Percentiles rank a stretch among this genome's conserved stretches.
These are phyloP conservation scores for Xylaria sp. DNA, from an alignment of 2,329 filamentous ascomycete genomes.

Conservation along the genomic window DNA sequence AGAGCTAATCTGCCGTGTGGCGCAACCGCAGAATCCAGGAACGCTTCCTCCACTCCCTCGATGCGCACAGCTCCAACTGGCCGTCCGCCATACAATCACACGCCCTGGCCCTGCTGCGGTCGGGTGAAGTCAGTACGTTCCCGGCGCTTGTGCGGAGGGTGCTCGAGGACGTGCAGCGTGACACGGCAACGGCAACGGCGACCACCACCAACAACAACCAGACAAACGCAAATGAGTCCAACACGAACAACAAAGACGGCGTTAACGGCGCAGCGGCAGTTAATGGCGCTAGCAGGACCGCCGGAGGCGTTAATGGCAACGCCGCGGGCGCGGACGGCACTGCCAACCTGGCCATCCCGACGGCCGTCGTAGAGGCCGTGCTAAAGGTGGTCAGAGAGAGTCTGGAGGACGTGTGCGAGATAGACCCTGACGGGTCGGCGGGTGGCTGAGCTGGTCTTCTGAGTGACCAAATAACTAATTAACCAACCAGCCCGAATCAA, in stretches of 20 bases:
- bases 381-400: constrained; percentile 68
- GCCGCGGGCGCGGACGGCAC: constrained; percentile 43
- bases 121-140: constrained; percentile 68
- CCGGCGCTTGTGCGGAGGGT: constrained; percentile 69
- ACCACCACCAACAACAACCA: constrained; percentile 26
- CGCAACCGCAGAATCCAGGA: constrained; percentile 67
- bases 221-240: constrained; percentile 34
- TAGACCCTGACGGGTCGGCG: constrained; percentile 48
- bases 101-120: constrained; percentile 68
- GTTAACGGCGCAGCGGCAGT: constrained; percentile 28
- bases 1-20: constrained; percentile 21
- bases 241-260: constrained; percentile 33
- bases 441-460: constrained; percentile 26
- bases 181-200: constrained; percentile 53
- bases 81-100: constrained; percentile 68
- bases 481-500: not conserved
- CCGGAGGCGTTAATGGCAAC: constrained; percentile 46
- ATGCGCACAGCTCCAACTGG: constrained; percentile 70
- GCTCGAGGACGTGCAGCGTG: constrained; percentile 69
- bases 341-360: constrained; percentile 64
- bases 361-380: constrained; percentile 69
- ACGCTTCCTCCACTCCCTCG: constrained; percentile 68
- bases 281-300: constrained; percentile 33
- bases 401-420: constrained; percentile 61
- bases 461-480: not conserved